phyloP scores from a whole-genome alignment of 352 stramenopile species.

The Phytophthora pisi region DNA sequence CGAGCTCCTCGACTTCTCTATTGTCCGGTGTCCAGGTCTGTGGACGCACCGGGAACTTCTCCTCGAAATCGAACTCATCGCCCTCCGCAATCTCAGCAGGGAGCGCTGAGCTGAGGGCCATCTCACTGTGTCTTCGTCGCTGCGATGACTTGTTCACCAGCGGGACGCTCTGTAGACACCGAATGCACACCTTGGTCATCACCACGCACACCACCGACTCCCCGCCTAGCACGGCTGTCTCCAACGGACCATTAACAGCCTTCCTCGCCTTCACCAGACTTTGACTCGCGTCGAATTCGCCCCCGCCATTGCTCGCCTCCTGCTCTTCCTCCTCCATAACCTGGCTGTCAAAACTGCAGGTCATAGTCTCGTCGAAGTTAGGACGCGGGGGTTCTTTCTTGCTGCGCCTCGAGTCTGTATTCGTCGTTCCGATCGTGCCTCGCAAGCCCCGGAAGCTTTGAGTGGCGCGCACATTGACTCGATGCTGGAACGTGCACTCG shows the following conservation, averaged over 20 bases:
- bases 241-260: constrained; percentile 24
- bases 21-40: constrained; percentile 35
- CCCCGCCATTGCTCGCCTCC: constrained; percentile 12
- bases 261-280: constrained; percentile 38
- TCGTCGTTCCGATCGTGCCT: constrained; percentile 23
- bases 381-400: constrained; percentile 4
- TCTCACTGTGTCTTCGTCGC: constrained; percentile 30
- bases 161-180: constrained; percentile 58
- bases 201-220: constrained; percentile 45
- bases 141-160: constrained; percentile 38
- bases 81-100: constrained; percentile 1
- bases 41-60: constrained; percentile 17
- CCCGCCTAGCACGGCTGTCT: constrained; percentile 31
- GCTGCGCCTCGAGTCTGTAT: constrained; percentile 11
- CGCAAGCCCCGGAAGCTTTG: constrained; percentile 33
- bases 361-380: constrained; percentile 42
- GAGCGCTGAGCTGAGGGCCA: constrained; percentile 13
- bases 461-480: constrained; percentile 46
- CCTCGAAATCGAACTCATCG: constrained; percentile 8
- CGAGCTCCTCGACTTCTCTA: constrained; percentile 34
- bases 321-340: constrained; percentile 5
- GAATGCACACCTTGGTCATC: constrained; percentile 65
- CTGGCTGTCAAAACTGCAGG: constrained; percentile 37
- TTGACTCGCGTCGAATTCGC: constrained; percentile 28
- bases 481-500: constrained; percentile 53